Evolutionary conservation across 371 early-diverging fungal genomes (phyloP), one percentile per base, ranked within the genome.

Genomic region (Furculomyces boomerangus): DNA sequence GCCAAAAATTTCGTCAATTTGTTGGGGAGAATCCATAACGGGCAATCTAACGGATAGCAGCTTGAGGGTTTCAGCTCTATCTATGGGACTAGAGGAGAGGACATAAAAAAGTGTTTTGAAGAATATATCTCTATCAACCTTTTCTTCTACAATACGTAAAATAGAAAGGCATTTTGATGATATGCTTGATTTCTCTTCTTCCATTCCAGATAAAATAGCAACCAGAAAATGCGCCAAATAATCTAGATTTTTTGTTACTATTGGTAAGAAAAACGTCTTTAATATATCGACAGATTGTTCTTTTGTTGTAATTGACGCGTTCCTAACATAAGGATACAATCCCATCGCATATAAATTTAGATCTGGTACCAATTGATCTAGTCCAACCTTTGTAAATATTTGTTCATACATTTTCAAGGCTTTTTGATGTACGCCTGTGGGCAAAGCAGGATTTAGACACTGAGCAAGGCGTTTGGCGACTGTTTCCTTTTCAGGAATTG

Each of bases 351-450:
- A 95, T 31, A 93, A 68, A 8, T 83, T 71, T 47, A 92, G 71
- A 60, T 94, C 94, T 14, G 77, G 74, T 1, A 77, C 79, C 35
- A 93, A 67, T 67, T 85, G 84, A 75, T 86, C 69, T 27, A 32
- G 32, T 27, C 87, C 88, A 57, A 90, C 84, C 29, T 79, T 83
- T 20, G 80, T 71, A 53, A 96, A 78, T n/a, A 98, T 78, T 47
- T 83, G 80, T 2, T 72, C 75, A 66, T 98, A 99, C 1, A 91
- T 84, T 53, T 89, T 85, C 44, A 99, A 60, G 2, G 93, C 84
- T 68, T 95, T 98, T 64, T 88, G 91, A 67, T 99, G 99, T 20
- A 98, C 97, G 22, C 99, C 99, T 25, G 95, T 84, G 8, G 99
- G 99, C n/a, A 99, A 74, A 18, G 90, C 91, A 14, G 97, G 98